A percentile compares a stretch with the other conserved stretches of the same genome.
These are phyloP conservation scores for Alternaria panax DNA, from an alignment of 2,329 filamentous ascomycete genomes.

Conservation along the genomic window DNA sequence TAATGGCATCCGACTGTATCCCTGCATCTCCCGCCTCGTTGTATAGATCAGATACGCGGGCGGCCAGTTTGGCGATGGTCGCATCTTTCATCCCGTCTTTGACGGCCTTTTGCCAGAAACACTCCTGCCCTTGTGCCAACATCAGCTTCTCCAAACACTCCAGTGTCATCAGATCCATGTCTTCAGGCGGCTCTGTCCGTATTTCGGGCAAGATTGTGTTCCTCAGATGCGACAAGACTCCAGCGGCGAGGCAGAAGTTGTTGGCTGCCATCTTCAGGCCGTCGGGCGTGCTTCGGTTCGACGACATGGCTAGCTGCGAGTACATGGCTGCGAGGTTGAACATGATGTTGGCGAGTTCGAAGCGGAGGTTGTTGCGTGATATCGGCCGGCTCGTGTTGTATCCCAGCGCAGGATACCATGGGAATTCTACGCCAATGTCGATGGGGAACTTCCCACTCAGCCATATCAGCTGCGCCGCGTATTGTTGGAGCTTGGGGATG, in stretches of 20 bases:
- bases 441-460: conserved; percentile 95
- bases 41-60: conserved; percentile 90
- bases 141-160: conserved; percentile 83
- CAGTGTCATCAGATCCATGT: conserved; percentile 90
- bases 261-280: conserved; percentile 88
- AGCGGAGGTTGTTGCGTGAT: conserved; percentile 71
- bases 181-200: conserved; percentile 84
- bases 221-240: conserved; percentile 81
- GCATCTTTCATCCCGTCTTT: conserved; percentile 93
- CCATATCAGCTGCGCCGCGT: conserved; percentile 92
- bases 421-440: conserved; percentile 93
- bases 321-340: conserved; percentile 95
- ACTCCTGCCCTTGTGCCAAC: conserved; percentile 93
- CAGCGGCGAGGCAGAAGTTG: conserved; percentile 87
- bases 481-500: conserved; percentile 85
- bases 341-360: conserved; percentile 90
- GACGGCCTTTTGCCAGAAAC: conserved; percentile 97
- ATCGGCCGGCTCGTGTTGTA: conserved; percentile 82
- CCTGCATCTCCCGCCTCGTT: conserved; percentile 82
- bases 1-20: conserved; percentile 86
- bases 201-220: conserved; percentile 80
- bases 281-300: conserved; percentile 78
- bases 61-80: conserved; percentile 88
- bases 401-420: conserved; percentile 92
- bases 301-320: conserved; percentile 84